Evolutionary conservation across 2,329 filamentous ascomycete species (phyloP), one percentile per base, ranked within the genome.

Genomic region (Exophiala phaeomuriformis): DNA sequence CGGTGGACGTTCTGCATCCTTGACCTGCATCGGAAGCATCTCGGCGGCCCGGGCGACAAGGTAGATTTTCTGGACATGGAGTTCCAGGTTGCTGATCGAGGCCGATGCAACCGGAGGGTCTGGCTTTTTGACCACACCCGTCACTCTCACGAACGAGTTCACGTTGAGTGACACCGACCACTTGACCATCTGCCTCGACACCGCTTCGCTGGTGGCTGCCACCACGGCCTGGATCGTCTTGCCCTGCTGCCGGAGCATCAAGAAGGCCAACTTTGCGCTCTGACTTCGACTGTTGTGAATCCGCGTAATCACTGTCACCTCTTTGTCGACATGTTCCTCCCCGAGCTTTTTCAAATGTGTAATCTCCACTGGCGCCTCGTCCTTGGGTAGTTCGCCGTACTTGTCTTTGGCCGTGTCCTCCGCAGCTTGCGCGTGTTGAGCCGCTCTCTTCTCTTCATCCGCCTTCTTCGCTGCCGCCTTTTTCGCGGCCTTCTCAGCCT

Each of bases 161-260:
- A 85, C 77, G 66, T 82, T 85, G 62, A 95, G 73, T 41, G 75
- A 79, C 45, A 81, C 82, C 47, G 86, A 83, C 82, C 87, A 97
- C 75, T 97, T 97, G 68, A 96, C 88, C 91, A 97, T 97, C 71
- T 88, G 89, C 68, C 84, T 85, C 58, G 82, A 86, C 36, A 90
- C 80, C 47, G 73, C 79, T 68, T 61, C 61, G 10, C 61, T 72
- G 35, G 77, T 82, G 64, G 89, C 81, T 67, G 76, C 72, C 65
- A 80, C 81, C 46, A 96, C 85, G 48, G 85, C 89, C 75, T 96
- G 90, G 37, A 96, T 84, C 29, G 84, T 85, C 76, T 86, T 84
- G 65, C 83, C 79, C 69, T 87, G 83, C 70, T 89, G 80, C 59
- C 88, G 81, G 63, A 97, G 78, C 74, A 93, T 89, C 64, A 96